Percentiles rank a stretch among this genome's conserved stretches.
Evolutionary conservation across 163 green algal species (phyloP).

Genomic region (Chloromonas sp.): DNA sequence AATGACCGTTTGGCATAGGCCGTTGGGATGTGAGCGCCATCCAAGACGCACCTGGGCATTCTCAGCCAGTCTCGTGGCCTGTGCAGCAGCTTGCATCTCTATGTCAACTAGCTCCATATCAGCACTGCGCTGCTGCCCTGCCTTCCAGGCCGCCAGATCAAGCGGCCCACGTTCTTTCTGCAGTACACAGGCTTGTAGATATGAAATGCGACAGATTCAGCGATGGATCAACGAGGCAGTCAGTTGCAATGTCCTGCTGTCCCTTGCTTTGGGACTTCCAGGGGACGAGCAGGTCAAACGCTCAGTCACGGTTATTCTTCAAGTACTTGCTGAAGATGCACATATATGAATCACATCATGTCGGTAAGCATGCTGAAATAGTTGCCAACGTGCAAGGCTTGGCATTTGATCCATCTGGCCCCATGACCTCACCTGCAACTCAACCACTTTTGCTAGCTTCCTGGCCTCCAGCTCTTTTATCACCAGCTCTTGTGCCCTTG

Average conservation of each 20-base stretch:
- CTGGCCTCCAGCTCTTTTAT: constrained; percentile 20
- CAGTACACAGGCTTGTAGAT: not conserved
- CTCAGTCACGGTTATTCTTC: too few species aligned
- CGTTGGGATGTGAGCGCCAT: not conserved
- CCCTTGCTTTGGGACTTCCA: too few species aligned
- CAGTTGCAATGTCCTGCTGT: not conserved
- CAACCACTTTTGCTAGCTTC: constrained; percentile 21
- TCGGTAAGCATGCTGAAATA: not conserved
- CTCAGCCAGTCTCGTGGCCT: not conserved
- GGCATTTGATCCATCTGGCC: not conserved
- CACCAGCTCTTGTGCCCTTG: constrained; percentile 6
- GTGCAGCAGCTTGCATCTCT: constrained; percentile 9
- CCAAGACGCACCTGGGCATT: not conserved
- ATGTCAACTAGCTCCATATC: constrained; percentile 13
- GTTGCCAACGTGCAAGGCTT: not conserved
- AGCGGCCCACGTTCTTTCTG: constrained; percentile 9
- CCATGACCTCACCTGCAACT: constrained; percentile 30
- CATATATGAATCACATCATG: not conserved
- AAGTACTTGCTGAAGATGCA: not conserved
- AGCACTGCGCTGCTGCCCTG: constrained; percentile 15
- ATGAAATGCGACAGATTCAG: not conserved
- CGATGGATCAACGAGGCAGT: not conserved
- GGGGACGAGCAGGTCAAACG: too few species aligned
- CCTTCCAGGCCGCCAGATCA: constrained; percentile 19
- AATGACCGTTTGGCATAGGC: too few species aligned